Conservation (phyloP, 2,329 filamentous ascomycete species). For the Tolypocladium amazonense region DNA sequence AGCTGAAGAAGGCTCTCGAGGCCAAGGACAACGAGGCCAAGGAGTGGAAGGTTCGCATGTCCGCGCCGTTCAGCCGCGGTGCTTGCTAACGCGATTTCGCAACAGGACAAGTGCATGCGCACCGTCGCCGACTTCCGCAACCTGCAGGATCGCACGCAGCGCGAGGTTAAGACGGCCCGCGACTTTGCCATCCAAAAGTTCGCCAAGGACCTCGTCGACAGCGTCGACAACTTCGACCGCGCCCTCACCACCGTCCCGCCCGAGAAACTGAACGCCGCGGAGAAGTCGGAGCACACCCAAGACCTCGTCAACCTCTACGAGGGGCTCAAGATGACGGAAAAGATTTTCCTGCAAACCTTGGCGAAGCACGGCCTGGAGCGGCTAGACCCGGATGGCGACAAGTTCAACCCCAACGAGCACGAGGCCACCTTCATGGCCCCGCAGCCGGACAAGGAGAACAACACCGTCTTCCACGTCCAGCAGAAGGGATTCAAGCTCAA, state of each 20-base stretch:
- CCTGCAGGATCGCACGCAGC: conserved; percentile 86
- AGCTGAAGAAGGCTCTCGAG: conserved; percentile 41
- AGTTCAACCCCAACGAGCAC: conserved; percentile 93
- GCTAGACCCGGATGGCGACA: conserved; percentile 72
- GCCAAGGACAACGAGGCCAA: conserved; percentile 42
- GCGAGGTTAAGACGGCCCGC: conserved; percentile 76
- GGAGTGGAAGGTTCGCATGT: conserved; percentile 68
- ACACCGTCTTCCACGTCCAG: conserved; percentile 83
- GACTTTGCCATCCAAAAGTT: conserved; percentile 96
- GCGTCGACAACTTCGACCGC: conserved; percentile 93
- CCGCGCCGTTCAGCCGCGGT: neutral
- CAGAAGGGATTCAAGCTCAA: conserved; percentile 95
- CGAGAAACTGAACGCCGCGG: conserved; percentile 53
- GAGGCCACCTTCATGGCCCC: conserved; percentile 95
- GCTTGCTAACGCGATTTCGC: neutral
- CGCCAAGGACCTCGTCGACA: conserved; percentile 88
- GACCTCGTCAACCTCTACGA: conserved; percentile 75
- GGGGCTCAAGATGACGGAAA: conserved; percentile 91
- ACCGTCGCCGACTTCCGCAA: conserved; percentile 95
- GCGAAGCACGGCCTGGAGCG: conserved; percentile 91
- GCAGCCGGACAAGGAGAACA: conserved; percentile 78
- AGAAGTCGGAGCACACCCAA: conserved; percentile 44
- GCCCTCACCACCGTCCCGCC: conserved; percentile 70
- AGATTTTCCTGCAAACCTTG: conserved; percentile 74
- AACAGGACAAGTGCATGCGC: conserved; percentile 86